A percentile compares a stretch with the other conserved stretches of the same genome.
Evolutionary conservation across 805 yeast genomes (phyloP).

Genomic region (Myxozyma neotropica): DNA sequence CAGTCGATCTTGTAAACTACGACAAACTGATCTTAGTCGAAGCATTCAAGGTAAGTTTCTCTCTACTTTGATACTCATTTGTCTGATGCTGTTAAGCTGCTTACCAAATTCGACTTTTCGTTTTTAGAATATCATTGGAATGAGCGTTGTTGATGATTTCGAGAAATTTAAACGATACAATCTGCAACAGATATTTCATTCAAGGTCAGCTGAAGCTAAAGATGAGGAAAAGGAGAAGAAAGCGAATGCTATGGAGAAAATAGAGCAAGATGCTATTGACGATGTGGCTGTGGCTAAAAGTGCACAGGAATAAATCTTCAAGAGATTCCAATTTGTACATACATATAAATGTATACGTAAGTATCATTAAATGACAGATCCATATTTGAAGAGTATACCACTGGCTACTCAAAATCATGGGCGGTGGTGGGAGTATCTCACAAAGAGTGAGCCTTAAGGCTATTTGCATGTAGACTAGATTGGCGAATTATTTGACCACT

Average conservation of each 20-base stretch:
- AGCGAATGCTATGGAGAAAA: not conserved
- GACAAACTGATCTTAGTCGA: conserved; percentile 82
- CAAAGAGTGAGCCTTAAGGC: too few relatives aligned
- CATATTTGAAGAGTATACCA: too few relatives aligned
- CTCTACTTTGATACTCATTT: not conserved
- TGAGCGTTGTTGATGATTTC: conserved; percentile 71
- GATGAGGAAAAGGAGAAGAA: not conserved
- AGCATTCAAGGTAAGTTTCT: conserved; percentile 61
- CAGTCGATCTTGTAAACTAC: conserved; percentile 75
- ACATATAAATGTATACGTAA: too few relatives aligned
- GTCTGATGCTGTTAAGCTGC: not conserved
- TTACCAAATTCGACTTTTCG: too few relatives aligned
- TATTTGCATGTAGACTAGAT: too few relatives aligned
- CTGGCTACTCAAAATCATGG: too few relatives aligned
- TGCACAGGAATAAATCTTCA: too few relatives aligned
- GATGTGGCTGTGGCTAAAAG: too few relatives aligned
- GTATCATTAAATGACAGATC: too few relatives aligned
- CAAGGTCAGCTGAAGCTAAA: conserved; percentile 6
- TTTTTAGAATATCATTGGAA: conserved; percentile 70
- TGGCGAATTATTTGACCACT: too few relatives aligned
- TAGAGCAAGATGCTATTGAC: not conserved
- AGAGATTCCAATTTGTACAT: too few relatives aligned
- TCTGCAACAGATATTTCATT: conserved; percentile 68
- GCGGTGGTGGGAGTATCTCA: too few relatives aligned
- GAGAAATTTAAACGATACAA: conserved; percentile 69